phyloP scores from a whole-genome alignment of 106 monocot species.

The Alisma plantagoaquatica region DNA sequence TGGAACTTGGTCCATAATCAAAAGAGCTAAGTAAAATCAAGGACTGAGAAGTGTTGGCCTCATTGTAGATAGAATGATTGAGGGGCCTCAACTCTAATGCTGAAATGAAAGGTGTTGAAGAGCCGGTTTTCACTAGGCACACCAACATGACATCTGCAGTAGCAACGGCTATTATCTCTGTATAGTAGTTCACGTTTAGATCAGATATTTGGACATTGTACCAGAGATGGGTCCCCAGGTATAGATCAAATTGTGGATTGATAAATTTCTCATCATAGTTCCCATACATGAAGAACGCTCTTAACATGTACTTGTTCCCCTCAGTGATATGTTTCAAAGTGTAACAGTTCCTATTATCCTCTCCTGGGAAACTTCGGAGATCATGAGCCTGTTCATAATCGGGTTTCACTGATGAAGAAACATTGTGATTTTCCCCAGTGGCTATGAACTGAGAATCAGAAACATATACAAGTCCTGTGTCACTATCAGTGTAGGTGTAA shows the following conservation, averaged over 20 bases:
- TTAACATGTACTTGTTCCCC: background rate
- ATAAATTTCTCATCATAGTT: conserved; percentile 1
- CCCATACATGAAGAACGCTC: conserved; percentile 1
- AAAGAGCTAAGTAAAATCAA: background rate
- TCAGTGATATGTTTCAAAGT: background rate
- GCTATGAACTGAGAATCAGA: background rate
- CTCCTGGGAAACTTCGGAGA: background rate
- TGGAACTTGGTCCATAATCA: no score
- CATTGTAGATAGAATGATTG: background rate
- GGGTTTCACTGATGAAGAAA: background rate
- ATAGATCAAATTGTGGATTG: background rate
- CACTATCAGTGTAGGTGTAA: background rate
- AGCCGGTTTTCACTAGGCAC: conserved; percentile 1
- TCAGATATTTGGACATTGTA: background rate
- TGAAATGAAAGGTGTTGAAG: background rate
- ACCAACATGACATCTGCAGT: background rate
- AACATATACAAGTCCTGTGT: background rate
- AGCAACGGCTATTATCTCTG: background rate
- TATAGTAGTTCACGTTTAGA: background rate
- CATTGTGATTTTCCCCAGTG: background rate
- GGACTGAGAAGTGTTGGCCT: background rate
- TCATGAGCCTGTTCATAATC: background rate
- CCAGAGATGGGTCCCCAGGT: background rate
- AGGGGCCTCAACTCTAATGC: conserved; percentile 4
- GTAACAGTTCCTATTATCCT: conserved; percentile 1